These are phyloP conservation scores for Lepidium africanum DNA, from an alignment of 345 rosid genomes.

Conservation along the genomic window DNA sequence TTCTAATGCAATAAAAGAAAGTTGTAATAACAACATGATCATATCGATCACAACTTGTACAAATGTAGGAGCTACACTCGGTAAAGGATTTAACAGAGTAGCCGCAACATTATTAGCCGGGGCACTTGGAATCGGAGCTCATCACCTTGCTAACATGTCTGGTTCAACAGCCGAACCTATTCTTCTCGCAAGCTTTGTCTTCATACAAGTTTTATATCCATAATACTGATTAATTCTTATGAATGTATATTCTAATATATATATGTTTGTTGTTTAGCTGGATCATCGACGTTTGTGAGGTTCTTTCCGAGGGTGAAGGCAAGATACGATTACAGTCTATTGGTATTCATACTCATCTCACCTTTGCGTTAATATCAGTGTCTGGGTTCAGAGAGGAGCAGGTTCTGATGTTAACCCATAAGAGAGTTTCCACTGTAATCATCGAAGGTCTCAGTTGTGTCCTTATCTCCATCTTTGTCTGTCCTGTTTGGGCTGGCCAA, in stretches of 20 bases:
- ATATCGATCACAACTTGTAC: background rate
- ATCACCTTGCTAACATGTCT: conserved; percentile 47
- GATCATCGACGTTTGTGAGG: conserved; percentile 51
- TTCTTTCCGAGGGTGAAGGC: conserved; percentile 74
- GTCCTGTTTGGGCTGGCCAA: conserved; percentile 66
- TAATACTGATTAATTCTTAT: background rate
- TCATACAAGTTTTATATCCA: conserved; percentile 36
- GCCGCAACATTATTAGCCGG: conserved; percentile 63
- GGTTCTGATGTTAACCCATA: conserved; percentile 42
- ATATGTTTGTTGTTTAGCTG: conserved; percentile 31
- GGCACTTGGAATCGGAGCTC: conserved; percentile 58
- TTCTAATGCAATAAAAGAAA: background rate
- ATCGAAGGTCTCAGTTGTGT: conserved; percentile 52
- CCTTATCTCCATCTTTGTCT: conserved; percentile 40
- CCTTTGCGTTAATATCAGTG: conserved; percentile 62
- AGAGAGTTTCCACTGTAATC: conserved; percentile 53
- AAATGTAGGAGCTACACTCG: conserved; percentile 44
- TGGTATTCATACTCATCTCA: conserved; percentile 71
- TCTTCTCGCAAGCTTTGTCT: conserved; percentile 59
- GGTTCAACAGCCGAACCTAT: conserved; percentile 58
- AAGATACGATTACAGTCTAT: conserved; percentile 74
- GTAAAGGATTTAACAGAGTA: conserved; percentile 65
- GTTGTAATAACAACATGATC: background rate
- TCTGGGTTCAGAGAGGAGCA: conserved; percentile 59
- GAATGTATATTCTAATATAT: too few species aligned